These are phyloP conservation scores for Orobanche coerulescens DNA, from an alignment of 257 asterid genomes.

Conservation along the genomic window DNA sequence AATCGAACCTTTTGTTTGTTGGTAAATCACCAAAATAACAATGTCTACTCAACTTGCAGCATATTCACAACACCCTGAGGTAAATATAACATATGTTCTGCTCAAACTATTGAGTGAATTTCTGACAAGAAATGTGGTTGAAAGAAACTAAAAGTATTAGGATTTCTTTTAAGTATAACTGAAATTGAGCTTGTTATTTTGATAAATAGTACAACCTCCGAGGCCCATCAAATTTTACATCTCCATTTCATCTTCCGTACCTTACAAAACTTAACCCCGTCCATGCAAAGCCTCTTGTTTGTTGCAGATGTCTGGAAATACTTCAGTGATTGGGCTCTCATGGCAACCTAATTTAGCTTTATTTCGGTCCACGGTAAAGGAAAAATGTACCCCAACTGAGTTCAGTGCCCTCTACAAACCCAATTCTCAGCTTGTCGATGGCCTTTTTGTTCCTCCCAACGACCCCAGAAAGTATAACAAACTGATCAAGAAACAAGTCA, in stretches of 20 bases:
- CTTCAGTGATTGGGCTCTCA: slow-evolving; percentile 46
- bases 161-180: background rate
- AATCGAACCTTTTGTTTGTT: too few relatives aligned
- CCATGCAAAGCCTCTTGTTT: background rate
- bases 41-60: too few relatives aligned
- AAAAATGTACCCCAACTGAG: slow-evolving; percentile 1
- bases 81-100: too few relatives aligned
- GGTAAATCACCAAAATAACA: too few relatives aligned
- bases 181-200: background rate
- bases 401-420: slow-evolving; percentile 34
- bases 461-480: slow-evolving; percentile 69
- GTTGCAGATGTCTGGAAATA: slow-evolving; percentile 21
- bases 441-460: slow-evolving; percentile 77
- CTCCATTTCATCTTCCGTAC: background rate
- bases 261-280: background rate
- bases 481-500: slow-evolving; percentile 52
- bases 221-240: background rate
- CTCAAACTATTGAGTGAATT: too few relatives aligned
- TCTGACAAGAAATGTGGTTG: too few relatives aligned
- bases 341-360: slow-evolving; percentile 65
- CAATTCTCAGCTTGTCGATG: slow-evolving; percentile 60
- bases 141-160: background rate
- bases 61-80: too few relatives aligned
- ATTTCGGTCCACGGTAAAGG: slow-evolving; percentile 26
- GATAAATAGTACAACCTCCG: background rate